Percentiles rank a stretch among this genome's conserved stretches.
Conservation (phyloP, 2,329 filamentous ascomycete species). For the Cladophialophora chaetospira region DNA sequence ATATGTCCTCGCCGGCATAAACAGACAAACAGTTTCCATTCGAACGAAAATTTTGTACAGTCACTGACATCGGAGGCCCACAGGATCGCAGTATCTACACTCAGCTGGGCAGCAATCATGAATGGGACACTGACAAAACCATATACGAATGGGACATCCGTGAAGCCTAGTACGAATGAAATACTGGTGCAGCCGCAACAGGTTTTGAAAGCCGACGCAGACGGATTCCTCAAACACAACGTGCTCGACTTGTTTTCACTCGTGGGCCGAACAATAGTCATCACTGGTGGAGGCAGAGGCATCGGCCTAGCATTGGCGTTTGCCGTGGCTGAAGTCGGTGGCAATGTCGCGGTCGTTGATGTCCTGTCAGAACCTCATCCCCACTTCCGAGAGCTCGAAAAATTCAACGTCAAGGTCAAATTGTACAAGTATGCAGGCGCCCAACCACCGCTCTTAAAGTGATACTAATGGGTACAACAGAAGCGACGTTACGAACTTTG, state of each 20-base stretch:
- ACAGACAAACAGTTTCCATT: not conserved
- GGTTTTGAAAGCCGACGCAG: not conserved
- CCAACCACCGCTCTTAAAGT: not conserved
- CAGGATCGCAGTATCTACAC: not conserved
- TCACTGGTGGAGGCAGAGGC: slow-evolving; percentile 24
- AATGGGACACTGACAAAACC: no score
- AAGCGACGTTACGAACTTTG: slow-evolving; percentile 11
- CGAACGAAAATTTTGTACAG: not conserved
- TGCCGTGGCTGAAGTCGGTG: slow-evolving; percentile 22
- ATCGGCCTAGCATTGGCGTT: slow-evolving; percentile 20
- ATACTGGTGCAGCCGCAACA: not conserved
- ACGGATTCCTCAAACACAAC: not conserved
- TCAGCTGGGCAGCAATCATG: not conserved
- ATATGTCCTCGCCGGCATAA: not conserved
- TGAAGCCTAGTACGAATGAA: no score
- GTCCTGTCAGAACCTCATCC: slow-evolving; percentile 11
- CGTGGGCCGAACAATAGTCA: slow-evolving; percentile 15
- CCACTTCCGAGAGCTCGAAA: slow-evolving; percentile 9
- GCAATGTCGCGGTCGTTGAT: slow-evolving; percentile 22
- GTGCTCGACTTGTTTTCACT: slow-evolving; percentile 15
- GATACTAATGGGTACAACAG: not conserved
- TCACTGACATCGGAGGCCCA: not conserved
- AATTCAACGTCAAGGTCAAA: slow-evolving; percentile 7
- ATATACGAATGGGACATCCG: no score
- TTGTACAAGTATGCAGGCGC: not conserved